Conservation (phyloP, 225 moss, liverwort and hornwort genomes). For the Asterella californica region DNA sequence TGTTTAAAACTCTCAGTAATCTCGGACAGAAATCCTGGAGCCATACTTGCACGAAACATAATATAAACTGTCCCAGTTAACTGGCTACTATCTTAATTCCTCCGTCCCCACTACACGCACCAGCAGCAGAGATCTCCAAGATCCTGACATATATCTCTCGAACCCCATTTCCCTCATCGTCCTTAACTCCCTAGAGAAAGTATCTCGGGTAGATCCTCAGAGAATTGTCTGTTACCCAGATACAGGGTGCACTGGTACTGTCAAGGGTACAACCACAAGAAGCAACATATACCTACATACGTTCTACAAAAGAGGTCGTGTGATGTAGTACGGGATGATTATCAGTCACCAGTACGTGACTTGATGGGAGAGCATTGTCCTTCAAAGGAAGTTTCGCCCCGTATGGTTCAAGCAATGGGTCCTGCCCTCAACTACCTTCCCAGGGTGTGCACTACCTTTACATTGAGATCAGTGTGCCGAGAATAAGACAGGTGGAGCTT, state of each 20-base stretch:
- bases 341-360: not conserved
- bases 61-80: not conserved
- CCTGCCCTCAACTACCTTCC: slow-evolving; percentile 78
- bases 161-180: no score
- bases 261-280: not conserved
- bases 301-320: not conserved
- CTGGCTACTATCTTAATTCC: not conserved
- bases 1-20: not conserved
- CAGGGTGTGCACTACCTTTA: slow-evolving; percentile 99
- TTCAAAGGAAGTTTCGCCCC: slow-evolving; percentile 20
- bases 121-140: no score
- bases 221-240: no score
- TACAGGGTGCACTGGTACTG: not conserved
- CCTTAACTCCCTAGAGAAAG: no score
- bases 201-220: no score
- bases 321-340: slow-evolving; percentile 2
- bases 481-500: slow-evolving; percentile 99
- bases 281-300: not conserved
- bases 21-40: not conserved
- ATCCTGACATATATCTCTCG: no score
- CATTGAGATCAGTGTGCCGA: slow-evolving; percentile 99
- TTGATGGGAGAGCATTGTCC: slow-evolving; percentile 14
- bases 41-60: not conserved
- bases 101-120: not conserved
- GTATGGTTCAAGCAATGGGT: slow-evolving; percentile 52